A percentile compares a stretch with the other conserved stretches of the same genome.
These are phyloP conservation scores for Fusarium guadeloupense DNA, from an alignment of 2,329 filamentous ascomycete species.

Conservation along the genomic window DNA sequence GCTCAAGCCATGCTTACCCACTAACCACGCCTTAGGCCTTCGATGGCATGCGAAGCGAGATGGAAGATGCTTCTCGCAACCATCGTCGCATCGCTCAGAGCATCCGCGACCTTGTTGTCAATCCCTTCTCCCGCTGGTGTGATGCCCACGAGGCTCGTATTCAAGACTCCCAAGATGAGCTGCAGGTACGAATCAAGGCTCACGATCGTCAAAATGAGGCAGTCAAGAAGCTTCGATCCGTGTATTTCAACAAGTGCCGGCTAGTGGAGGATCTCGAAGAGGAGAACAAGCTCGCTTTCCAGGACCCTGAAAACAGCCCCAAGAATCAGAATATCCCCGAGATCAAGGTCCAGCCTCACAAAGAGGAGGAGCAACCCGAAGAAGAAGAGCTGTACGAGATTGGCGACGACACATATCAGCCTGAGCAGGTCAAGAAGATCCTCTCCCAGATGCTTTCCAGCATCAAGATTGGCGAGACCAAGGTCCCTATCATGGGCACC, in stretches of 20 bases:
- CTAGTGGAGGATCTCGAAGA: constrained; percentile 96
- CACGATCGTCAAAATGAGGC: constrained; percentile 91
- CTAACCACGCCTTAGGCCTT: constrained; percentile 71
- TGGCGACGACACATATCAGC: constrained; percentile 85
- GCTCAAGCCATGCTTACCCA: constrained; percentile 26
- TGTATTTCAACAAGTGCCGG: constrained; percentile 99
- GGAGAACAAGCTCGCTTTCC: constrained; percentile 97
- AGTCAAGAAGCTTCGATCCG: constrained; percentile 91
- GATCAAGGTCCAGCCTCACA: constrained; percentile 83
- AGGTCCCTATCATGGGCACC: constrained; percentile 93
- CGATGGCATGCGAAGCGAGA: constrained; percentile 90
- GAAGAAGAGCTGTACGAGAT: constrained; percentile 89
- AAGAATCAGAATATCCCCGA: constrained; percentile 73
- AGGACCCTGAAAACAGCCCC: constrained; percentile 80
- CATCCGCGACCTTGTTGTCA: constrained; percentile 94
- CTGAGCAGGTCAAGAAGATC: constrained; percentile 91
- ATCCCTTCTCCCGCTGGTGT: constrained; percentile 95
- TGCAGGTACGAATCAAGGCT: constrained; percentile 88
- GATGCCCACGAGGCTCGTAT: constrained; percentile 92
- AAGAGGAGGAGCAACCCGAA: constrained; percentile 67
- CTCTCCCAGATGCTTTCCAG: constrained; percentile 85
- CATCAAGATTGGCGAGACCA: constrained; percentile 88
- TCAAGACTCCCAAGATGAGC: constrained; percentile 92
- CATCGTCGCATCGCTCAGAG: constrained; percentile 97
- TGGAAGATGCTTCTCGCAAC: constrained; percentile 88